Evolutionary conservation across 352 stramenopile genomes (phyloP), one percentile per base, ranked within the genome.

Genomic region (Achlya hypogyna): DNA sequence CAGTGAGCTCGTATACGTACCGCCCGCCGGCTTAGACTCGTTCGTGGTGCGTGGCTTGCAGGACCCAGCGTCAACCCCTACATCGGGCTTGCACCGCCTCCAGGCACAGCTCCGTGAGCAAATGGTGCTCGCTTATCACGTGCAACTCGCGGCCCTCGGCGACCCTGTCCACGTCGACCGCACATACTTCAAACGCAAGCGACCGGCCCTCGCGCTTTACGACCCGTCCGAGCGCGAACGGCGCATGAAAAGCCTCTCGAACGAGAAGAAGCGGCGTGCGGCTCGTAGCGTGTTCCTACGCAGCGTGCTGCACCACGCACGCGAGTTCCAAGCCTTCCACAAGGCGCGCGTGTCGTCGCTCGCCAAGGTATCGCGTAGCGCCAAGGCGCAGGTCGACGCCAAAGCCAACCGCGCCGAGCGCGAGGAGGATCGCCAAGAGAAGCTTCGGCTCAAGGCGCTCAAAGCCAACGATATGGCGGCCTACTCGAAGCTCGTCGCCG

Each of bases 391-490:
- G 43, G 78, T 95, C 31, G 86, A 93, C 47, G 79, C 89, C 60
- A 82, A 79, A 31, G 77, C 78, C 16, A 87, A 80, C 23, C 91
- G 90, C 65, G 80, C 81, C 0, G 86, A 95, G 52, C 84, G 86
- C 2, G 86, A 95, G 64, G 86, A 95, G 73, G 86, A 95, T 69
- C 82, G 84, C 0, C 84, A 93, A 64, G 86, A 95, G 63, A 95
- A 92, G 56, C 72, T 93, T 9, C 86, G 86, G 77, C 74, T 95
- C 1, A 95, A 95, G 75, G 89, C 89, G 1, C 72, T 97, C 8
- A 95, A 96, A 54, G 87, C 87, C 0, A 98, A 99, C 70, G 95
- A 99, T 76, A 99, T 99, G 93, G 88, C 98, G 54, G 95, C 93
- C 0, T 99, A 99, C 74, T 96, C 87, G 1, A 97, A 97, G 60